phyloP scores from a whole-genome alignment of 331 rosid species.

The Malus hybrid region DNA sequence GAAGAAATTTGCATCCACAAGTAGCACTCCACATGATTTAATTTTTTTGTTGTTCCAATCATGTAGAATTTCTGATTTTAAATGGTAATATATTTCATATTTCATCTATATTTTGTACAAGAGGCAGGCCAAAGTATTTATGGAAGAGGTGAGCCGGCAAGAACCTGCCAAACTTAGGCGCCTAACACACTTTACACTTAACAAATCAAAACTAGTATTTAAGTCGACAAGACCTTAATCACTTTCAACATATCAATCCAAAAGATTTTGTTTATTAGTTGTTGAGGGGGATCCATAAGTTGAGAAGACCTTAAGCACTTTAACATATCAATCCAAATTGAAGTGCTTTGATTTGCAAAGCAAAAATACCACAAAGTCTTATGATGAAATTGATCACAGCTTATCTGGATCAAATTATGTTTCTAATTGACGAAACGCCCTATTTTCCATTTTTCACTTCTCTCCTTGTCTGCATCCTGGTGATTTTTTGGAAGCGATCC shows the following conservation, averaged over 20 bases:
- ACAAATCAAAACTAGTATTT: neutral
- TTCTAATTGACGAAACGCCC: neutral
- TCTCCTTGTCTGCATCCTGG: neutral
- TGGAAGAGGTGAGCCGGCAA: no score
- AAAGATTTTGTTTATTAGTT: no score
- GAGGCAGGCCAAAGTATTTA: no score
- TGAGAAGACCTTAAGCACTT: neutral
- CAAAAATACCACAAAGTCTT: neutral
- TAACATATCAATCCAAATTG: neutral
- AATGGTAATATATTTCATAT: no score
- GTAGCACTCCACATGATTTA: no score
- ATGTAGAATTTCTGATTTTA: no score
- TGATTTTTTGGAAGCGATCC: neutral
- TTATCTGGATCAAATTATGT: neutral
- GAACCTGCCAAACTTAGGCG: no score
- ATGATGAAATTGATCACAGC: neutral
- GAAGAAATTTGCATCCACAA: no score
- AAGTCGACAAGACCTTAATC: neutral
- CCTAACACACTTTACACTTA: no score
- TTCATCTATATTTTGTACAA: no score
- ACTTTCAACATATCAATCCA: neutral
- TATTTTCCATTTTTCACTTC: neutral
- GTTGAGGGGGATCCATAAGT: no score
- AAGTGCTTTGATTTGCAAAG: no score
- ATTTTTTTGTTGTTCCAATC: neutral